Conservation (phyloP, 2,329 filamentous ascomycete species). For the Fusarium staphyleae region DNA sequence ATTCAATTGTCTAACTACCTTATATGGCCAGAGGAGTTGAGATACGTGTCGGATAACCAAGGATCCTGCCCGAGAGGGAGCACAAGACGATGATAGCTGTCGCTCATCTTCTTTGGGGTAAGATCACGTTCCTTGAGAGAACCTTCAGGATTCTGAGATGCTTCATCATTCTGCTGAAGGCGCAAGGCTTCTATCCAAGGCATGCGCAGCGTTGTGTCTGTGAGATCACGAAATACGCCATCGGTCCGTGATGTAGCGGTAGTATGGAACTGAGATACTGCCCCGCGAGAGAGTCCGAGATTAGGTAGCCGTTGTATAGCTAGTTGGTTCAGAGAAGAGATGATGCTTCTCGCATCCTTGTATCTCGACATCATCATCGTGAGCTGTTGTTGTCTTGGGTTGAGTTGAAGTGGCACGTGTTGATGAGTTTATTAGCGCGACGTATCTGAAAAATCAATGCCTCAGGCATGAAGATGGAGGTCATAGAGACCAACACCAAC, state of each 20-base stretch:
- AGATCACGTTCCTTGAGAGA: conserved; percentile 35
- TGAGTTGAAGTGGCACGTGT: too few species aligned
- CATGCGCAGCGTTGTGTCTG: conserved; percentile 37
- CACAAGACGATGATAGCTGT: conserved; percentile 45
- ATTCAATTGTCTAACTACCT: conserved; percentile 43
- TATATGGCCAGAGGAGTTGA: conserved; percentile 78
- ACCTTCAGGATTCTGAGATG: conserved; percentile 13
- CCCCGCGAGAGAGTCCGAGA: too few species aligned
- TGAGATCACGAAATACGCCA: conserved; percentile 42
- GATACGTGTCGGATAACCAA: conserved; percentile 79
- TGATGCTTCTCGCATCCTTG: too few species aligned
- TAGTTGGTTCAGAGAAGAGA: too few species aligned
- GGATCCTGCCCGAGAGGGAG: conserved; percentile 76
- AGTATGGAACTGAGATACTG: conserved; percentile 19
- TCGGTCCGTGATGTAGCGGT: conserved; percentile 33
- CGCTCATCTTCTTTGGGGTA: conserved; percentile 42
- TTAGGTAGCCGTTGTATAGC: too few species aligned
- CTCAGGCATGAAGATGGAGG: too few species aligned
- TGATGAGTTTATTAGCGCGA: too few species aligned
- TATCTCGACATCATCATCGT: conserved; percentile 15
- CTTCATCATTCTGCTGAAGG: conserved; percentile 30
- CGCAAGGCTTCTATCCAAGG: conserved; percentile 43
- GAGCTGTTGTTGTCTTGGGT: background rate
- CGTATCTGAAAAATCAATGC: too few species aligned
- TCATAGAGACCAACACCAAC: too few species aligned